Evolutionary conservation across 2,329 filamentous ascomycete species (phyloP), one percentile per base, ranked within the genome.

Genomic region (Penicillium sumatraense): DNA sequence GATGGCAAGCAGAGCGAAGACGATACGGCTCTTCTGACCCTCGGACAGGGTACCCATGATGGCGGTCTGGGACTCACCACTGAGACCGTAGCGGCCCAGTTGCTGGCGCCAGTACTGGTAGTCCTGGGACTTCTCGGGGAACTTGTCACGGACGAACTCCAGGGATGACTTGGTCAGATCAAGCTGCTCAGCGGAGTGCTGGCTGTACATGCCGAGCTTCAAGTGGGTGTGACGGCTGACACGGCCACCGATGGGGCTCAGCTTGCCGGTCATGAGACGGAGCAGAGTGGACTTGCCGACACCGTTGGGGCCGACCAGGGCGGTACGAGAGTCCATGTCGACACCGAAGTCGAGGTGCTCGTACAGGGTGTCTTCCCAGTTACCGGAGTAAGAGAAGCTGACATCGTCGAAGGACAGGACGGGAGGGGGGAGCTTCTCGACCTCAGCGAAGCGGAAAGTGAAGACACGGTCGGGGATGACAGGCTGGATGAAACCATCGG

Each of bases 31-130:
- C 86, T 96, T 96, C 80, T 99, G 95, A 51, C 95, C 95, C 75
- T 99, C 95, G 60, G 95, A 98, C 65, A 99, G 83, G 14, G 95
- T 99, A 60, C 95, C 96, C 89, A 99, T 99, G 73, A 98, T 85
- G 45, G 95, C 91, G 46, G 95, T 99, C 83, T 99, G 96, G 27
- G 91, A 82, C 61, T 98, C 92, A 75, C 96, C 96, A 55, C 86
- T 89, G 62, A 99, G 85, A 75, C 96, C 96, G 76, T 99, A 99
- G 64, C 88, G 86, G 70, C 95, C 95, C 33, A 99, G 90, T 81
- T 96, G 92, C 80, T 97, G 93, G 73, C 95, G 88, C 95, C 95
- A 99, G 86, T 95, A 99, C 81, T 99, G 95, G 83, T 96, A 96
- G 75, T 99, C 95, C 76, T 99, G 95, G 51, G 88, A 92, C 80